Evolutionary conservation across 2,329 filamentous ascomycete genomes (phyloP).

Genomic region (Alternaria novae-zelandiae): DNA sequence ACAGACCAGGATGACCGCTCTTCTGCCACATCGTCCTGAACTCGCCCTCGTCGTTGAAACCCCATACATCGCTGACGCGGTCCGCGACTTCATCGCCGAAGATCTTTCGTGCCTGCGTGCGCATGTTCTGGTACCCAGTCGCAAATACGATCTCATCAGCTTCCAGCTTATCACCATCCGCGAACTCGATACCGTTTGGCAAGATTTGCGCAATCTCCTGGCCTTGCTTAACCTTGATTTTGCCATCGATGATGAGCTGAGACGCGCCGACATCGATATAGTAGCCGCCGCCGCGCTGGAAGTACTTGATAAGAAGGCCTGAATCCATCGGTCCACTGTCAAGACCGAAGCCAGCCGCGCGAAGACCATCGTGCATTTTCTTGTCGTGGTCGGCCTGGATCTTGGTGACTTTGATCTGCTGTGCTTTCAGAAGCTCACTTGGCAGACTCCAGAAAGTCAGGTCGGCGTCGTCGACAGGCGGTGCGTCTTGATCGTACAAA

Average conservation of each 20-base stretch:
- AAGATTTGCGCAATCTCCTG: constrained; percentile 47
- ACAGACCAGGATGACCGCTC: constrained; percentile 48
- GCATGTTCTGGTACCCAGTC: constrained; percentile 57
- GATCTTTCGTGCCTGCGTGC: constrained; percentile 46
- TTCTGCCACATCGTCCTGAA: constrained; percentile 51
- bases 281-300: constrained; percentile 54
- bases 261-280: constrained; percentile 57
- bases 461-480: constrained; percentile 39
- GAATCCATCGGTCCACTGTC: constrained; percentile 39
- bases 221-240: constrained; percentile 55
- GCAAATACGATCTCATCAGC: constrained; percentile 57
- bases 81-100: constrained; percentile 52
- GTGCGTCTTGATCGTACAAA: constrained; percentile 36
- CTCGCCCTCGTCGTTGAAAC: constrained; percentile 57
- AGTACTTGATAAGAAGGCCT: constrained; percentile 49
- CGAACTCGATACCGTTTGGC: constrained; percentile 51
- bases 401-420: constrained; percentile 34
- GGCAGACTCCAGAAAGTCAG: constrained; percentile 44
- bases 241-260: constrained; percentile 51
- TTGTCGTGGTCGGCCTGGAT: constrained; percentile 41
- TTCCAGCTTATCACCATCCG: constrained; percentile 51
- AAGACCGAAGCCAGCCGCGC: constrained; percentile 51
- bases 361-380: constrained; percentile 51
- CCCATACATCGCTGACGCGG: constrained; percentile 54
- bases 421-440: constrained; percentile 39